These are phyloP conservation scores for Calocybe gangraenosa DNA, from an alignment of 768 basidiomycete genomes.

Conservation along the genomic window DNA sequence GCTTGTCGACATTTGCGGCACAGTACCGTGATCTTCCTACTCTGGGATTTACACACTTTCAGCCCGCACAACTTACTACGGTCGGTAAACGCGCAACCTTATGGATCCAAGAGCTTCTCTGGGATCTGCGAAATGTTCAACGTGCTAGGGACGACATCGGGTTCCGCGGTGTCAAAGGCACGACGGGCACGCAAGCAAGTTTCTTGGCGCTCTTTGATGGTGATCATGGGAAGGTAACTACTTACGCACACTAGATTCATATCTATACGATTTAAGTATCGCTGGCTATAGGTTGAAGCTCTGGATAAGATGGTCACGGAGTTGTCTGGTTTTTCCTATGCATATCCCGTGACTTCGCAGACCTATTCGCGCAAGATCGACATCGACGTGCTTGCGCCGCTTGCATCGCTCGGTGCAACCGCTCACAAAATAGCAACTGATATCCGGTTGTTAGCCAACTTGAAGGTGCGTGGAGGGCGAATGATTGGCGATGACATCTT, in stretches of 20 bases:
- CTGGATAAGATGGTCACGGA: slow-evolving; percentile 88
- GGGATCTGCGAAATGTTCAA: slow-evolving; percentile 93
- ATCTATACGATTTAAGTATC: no score
- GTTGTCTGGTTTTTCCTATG: slow-evolving; percentile 88
- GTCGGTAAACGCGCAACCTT: slow-evolving; percentile 95
- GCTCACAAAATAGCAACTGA: slow-evolving; percentile 99
- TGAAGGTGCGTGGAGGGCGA: slow-evolving; percentile 54
- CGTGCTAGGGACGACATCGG: slow-evolving; percentile 89
- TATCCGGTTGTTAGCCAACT: slow-evolving; percentile 86
- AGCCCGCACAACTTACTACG: slow-evolving; percentile 96
- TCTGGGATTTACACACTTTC: slow-evolving; percentile 97
- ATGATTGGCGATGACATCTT: not conserved
- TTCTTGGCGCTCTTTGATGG: slow-evolving; percentile 94
- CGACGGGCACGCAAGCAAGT: slow-evolving; percentile 96
- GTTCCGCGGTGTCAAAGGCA: slow-evolving; percentile 99
- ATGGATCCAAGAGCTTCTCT: slow-evolving; percentile 97
- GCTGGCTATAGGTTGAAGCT: slow-evolving; percentile 78
- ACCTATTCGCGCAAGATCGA: slow-evolving; percentile 99
- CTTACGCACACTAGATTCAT: not conserved
- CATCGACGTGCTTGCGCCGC: slow-evolving; percentile 83
- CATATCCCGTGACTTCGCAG: slow-evolving; percentile 97
- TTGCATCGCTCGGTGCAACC: slow-evolving; percentile 89
- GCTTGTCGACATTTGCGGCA: slow-evolving; percentile 79
- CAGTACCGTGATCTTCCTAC: slow-evolving; percentile 88
- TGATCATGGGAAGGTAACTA: slow-evolving; percentile 83